phyloP scores from a whole-genome alignment of 1,284 basidiomycete genomes.

The Stygiomarasmius scandens region DNA sequence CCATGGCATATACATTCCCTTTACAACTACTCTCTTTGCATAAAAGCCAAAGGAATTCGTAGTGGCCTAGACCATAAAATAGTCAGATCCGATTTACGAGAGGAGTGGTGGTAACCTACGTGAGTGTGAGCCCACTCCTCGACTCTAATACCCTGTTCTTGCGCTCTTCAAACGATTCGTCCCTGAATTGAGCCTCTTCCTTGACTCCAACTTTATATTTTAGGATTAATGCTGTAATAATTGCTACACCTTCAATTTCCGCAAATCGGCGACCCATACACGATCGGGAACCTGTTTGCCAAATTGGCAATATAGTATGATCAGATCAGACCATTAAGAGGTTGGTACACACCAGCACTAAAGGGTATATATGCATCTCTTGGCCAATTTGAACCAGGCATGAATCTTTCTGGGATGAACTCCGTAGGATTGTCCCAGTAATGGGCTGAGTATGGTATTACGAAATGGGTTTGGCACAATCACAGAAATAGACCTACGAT shows the following conservation, averaged over 20 bases:
- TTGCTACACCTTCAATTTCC: constrained; percentile 27
- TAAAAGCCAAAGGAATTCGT: too few species aligned
- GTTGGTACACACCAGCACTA: constrained; percentile 41
- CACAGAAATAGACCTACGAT: constrained; percentile 32
- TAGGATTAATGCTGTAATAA: constrained; percentile 32
- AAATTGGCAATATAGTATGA: too few species aligned
- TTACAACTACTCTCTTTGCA: too few species aligned
- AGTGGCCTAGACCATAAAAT: too few species aligned
- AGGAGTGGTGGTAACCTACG: constrained; percentile 14
- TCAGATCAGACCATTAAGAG: too few species aligned
- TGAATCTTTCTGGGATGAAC: constrained; percentile 54
- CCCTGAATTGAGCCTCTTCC: constrained; percentile 32
- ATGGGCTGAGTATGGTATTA: constrained; percentile 34
- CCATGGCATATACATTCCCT: too few species aligned
- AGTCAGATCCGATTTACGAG: too few species aligned
- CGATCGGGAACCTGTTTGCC: background rate
- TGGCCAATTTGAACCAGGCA: constrained; percentile 42
- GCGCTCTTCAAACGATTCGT: constrained; percentile 32
- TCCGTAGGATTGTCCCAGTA: constrained; percentile 53
- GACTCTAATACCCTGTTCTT: constrained; percentile 26
- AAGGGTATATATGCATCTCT: constrained; percentile 56
- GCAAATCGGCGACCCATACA: background rate
- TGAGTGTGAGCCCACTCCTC: constrained; percentile 24
- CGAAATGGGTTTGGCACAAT: background rate
- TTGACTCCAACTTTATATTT: constrained; percentile 17